A percentile compares a stretch with the other conserved stretches of the same genome.
These are phyloP conservation scores for Zymoseptoria tritici DNA, from an alignment of 2,329 filamentous ascomycete species.

Conservation along the genomic window DNA sequence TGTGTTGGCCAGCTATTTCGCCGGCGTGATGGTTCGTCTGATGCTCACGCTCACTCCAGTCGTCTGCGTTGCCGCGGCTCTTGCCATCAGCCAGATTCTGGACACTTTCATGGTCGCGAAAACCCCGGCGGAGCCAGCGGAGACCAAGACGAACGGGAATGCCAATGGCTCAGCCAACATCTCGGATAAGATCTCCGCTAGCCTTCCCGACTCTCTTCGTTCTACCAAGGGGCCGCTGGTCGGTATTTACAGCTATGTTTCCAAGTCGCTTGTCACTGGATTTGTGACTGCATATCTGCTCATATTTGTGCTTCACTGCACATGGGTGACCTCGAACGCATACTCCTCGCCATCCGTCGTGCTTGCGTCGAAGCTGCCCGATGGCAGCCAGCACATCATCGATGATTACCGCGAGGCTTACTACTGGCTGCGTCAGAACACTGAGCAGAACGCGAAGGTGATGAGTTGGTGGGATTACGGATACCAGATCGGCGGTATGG, in stretches of 20 bases:
- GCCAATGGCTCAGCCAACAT: conserved; percentile 38
- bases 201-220: conserved; percentile 52
- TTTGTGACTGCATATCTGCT: conserved; percentile 73
- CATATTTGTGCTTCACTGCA: conserved; percentile 94
- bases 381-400: conserved; percentile 96
- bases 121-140: conserved; percentile 45
- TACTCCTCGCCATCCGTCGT: conserved; percentile 98
- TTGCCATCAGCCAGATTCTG: conserved; percentile 79
- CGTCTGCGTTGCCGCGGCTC: conserved; percentile 87
- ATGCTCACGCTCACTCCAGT: conserved; percentile 97
- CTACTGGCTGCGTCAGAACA: conserved; percentile 99
- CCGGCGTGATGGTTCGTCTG: conserved; percentile 97
- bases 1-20: conserved; percentile 95
- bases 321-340: conserved; percentile 98
- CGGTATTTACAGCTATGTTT: conserved; percentile 74
- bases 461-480: conserved; percentile 99
- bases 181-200: conserved; percentile 49
- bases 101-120: conserved; percentile 72
- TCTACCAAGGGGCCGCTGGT: conserved; percentile 66
- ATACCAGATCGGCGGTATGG: conserved; percentile 99
- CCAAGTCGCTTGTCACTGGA: conserved; percentile 69
- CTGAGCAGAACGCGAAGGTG: conserved; percentile 86
- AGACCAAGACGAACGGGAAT: conserved; percentile 34
- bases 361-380: conserved; percentile 80
- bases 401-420: conserved; percentile 99